Conservation (phyloP, 2,329 filamentous ascomycete genomes). For the Talaromyces sp. region DNA sequence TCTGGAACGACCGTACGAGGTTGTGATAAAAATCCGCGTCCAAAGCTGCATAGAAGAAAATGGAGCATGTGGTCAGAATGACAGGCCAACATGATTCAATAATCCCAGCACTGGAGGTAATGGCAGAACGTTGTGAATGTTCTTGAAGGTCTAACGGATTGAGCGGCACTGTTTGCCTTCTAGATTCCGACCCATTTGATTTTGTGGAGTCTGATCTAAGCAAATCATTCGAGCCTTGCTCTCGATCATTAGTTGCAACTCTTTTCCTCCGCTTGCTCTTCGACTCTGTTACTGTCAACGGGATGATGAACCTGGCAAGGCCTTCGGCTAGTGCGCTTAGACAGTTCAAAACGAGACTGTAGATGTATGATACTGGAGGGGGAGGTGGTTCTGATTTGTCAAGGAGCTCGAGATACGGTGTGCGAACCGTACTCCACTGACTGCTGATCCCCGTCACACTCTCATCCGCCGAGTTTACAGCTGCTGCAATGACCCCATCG, state of each 20-base stretch:
- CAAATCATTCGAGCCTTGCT: constrained; percentile 30
- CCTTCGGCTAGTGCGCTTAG: constrained; percentile 89
- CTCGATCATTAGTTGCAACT: constrained; percentile 36
- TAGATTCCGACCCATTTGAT: constrained; percentile 24
- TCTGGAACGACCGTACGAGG: constrained; percentile 87
- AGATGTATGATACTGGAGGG: constrained; percentile 90
- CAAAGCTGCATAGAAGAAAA: constrained; percentile 85
- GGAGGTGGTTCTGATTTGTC: constrained; percentile 83
- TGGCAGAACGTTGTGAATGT: constrained; percentile 66
- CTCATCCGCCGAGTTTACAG: constrained; percentile 63
- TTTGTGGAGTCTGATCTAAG: constrained; percentile 32
- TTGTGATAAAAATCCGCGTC: constrained; percentile 93
- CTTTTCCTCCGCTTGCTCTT: constrained; percentile 49
- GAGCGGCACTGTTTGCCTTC: constrained; percentile 53
- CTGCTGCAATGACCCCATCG: constrained; percentile 77
- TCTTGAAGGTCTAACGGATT: constrained; percentile 77
- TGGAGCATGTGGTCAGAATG: constrained; percentile 89
- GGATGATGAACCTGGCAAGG: constrained; percentile 87
- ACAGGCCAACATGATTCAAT: constrained; percentile 95
- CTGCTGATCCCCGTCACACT: constrained; percentile 75
- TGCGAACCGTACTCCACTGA: constrained; percentile 84
- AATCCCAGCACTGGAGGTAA: constrained; percentile 74
- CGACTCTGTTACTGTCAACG: constrained; percentile 77
- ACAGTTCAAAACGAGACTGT: constrained; percentile 82
- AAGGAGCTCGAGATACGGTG: constrained; percentile 87